These are phyloP conservation scores for Kandelia obovata DNA, from an alignment of 345 rosid species.

Conservation along the genomic window DNA sequence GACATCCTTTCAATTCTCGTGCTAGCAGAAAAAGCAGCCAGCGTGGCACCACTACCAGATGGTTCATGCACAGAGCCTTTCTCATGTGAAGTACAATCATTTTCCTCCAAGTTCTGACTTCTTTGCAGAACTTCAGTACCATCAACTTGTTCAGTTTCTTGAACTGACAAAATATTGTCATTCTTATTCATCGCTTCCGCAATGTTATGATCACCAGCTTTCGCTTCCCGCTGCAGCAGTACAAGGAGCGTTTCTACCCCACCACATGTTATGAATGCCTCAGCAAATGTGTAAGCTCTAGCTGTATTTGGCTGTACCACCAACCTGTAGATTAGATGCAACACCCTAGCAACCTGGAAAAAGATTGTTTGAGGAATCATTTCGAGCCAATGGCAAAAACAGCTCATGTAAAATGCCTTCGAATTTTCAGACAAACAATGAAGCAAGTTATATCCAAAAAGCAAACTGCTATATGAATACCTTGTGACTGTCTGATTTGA, in stretches of 20 bases:
- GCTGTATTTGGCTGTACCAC: slow-evolving; percentile 89
- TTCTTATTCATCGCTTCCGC: slow-evolving; percentile 33
- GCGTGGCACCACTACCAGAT: slow-evolving; percentile 28
- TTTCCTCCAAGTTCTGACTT: slow-evolving; percentile 38
- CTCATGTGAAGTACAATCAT: slow-evolving; percentile 35
- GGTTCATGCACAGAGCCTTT: slow-evolving; percentile 35
- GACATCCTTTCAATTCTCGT: slow-evolving; percentile 48
- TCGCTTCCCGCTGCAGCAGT: slow-evolving; percentile 89
- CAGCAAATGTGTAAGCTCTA: slow-evolving; percentile 74
- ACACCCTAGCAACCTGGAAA: slow-evolving; percentile 79
- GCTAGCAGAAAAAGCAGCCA: slow-evolving; percentile 37
- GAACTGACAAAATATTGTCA: slow-evolving; percentile 34
- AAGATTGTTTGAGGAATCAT: slow-evolving; percentile 15
- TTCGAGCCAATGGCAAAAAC: slow-evolving; percentile 14
- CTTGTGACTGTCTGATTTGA: slow-evolving; percentile 5
- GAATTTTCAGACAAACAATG: slow-evolving; percentile 4
- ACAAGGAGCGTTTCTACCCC: slow-evolving; percentile 98
- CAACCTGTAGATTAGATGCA: slow-evolving; percentile 84
- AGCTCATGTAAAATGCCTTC: neutral
- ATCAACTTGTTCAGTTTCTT: slow-evolving; percentile 38
- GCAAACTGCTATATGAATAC: neutral
- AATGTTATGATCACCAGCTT: slow-evolving; percentile 59
- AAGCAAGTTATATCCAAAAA: neutral
- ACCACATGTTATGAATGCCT: slow-evolving; percentile 74
- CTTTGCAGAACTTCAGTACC: slow-evolving; percentile 28